Percentiles rank a stretch among this genome's conserved stretches.
Conservation (phyloP, 768 basidiomycete species). For the Termitomyces sp. region DNA sequence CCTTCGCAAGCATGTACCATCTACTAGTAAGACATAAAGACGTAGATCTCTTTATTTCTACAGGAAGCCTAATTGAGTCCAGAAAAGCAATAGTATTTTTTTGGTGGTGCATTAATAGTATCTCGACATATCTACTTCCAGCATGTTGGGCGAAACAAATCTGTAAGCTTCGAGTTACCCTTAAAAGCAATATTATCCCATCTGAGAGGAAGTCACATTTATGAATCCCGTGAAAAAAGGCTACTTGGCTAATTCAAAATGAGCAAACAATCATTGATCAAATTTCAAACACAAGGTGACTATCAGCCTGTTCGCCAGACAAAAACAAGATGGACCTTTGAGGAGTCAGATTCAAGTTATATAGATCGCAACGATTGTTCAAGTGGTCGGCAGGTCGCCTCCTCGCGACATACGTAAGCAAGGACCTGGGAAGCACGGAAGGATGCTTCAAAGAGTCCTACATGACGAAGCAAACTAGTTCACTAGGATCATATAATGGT, state of each 20-base stretch:
- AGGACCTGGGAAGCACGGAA: background rate
- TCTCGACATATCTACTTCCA: no score
- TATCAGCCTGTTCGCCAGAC: background rate
- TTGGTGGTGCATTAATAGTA: no score
- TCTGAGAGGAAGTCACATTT: no score
- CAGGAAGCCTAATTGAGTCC: background rate
- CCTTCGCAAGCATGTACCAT: background rate
- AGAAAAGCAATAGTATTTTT: background rate
- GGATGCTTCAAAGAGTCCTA: background rate
- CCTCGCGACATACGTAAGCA: background rate
- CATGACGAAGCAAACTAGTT: background rate
- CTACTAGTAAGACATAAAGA: no score
- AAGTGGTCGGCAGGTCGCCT: background rate
- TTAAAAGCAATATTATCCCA: no score
- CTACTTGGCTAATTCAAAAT: background rate
- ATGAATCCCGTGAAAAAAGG: background rate
- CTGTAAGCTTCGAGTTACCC: no score
- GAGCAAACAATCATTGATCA: no score
- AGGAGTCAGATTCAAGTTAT: no score
- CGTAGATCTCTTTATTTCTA: background rate
- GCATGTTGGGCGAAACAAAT: no score
- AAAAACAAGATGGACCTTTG: background rate
- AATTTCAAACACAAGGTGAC: background rate
- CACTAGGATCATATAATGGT: background rate
- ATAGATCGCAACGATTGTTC: background rate